phyloP scores from a whole-genome alignment of 2,329 filamentous ascomycete species.

The Rhynchosporium secalis region DNA sequence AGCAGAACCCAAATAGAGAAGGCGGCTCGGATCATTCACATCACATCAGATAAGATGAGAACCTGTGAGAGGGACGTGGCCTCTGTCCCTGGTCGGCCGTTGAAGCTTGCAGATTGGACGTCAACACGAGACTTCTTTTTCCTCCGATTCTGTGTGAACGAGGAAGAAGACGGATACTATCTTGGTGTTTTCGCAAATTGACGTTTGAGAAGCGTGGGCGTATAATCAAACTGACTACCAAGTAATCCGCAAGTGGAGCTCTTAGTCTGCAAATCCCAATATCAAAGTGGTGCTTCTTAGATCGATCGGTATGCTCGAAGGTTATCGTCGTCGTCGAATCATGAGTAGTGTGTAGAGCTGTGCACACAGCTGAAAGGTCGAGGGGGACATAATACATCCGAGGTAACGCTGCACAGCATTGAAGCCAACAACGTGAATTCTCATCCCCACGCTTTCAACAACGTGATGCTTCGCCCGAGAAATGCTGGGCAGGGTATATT shows the following conservation, averaged over 20 bases:
- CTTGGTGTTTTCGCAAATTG: not conserved
- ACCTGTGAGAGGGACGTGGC: not conserved
- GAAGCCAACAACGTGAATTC: not conserved
- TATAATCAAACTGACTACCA: not conserved
- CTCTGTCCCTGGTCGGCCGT: slow-evolving; percentile 1
- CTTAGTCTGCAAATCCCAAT: not conserved
- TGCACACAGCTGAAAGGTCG: not conserved
- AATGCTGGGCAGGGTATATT: too few relatives aligned
- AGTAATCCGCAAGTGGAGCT: slow-evolving; percentile 1
- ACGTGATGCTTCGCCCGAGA: not conserved
- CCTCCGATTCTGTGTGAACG: not conserved
- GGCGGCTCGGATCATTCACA: too few relatives aligned
- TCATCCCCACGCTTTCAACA: slow-evolving; percentile 6
- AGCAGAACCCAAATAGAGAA: not conserved
- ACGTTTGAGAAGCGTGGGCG: not conserved
- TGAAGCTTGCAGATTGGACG: not conserved
- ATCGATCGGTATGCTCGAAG: not conserved
- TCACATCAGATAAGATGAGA: not conserved
- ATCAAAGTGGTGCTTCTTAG: not conserved
- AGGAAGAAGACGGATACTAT: not conserved
- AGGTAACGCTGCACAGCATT: slow-evolving; percentile 1
- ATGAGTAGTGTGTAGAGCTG: not conserved
- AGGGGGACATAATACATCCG: not conserved
- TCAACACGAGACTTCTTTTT: not conserved
- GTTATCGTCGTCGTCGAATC: not conserved